Percentiles rank a stretch among this genome's conserved stretches.
phyloP scores from a whole-genome alignment of 2,329 filamentous ascomycete species.

The Exophiala bonariae region DNA sequence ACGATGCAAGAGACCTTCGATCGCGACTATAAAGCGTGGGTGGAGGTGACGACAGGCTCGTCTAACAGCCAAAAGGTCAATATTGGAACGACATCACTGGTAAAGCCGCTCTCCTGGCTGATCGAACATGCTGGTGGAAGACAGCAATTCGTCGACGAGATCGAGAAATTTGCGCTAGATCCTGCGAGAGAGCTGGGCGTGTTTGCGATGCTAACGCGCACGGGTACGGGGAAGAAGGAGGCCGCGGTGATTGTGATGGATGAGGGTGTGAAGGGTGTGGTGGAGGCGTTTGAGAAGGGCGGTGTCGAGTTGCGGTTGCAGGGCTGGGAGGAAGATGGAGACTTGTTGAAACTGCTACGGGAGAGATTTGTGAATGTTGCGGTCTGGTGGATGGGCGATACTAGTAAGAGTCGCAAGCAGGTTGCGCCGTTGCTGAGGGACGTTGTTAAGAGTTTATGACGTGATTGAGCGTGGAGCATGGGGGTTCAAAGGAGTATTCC shows the following conservation, averaged over 20 bases:
- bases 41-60: conserved; percentile 33
- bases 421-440: conserved; percentile 60
- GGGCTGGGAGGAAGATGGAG: conserved; percentile 39
- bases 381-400: conserved; percentile 58
- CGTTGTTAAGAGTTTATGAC: conserved; percentile 30
- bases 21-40: conserved; percentile 67
- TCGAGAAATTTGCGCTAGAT: conserved; percentile 45
- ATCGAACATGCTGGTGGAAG: conserved; percentile 45
- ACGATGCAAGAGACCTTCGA: conserved; percentile 56
- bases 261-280: conserved; percentile 49
- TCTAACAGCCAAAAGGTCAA: too few species aligned
- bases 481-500: background rate
- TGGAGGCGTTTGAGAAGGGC: conserved; percentile 44
- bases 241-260: conserved; percentile 40
- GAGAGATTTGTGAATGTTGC: conserved; percentile 36
- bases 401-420: conserved; percentile 62
- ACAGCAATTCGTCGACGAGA: conserved; percentile 25
- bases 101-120: conserved; percentile 57
- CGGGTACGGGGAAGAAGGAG: conserved; percentile 39
- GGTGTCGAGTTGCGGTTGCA: conserved; percentile 47
- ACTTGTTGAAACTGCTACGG: conserved; percentile 24
- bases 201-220: conserved; percentile 63
- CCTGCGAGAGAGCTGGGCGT: conserved; percentile 48
- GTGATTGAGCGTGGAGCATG: background rate
- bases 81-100: conserved; percentile 60